phyloP scores from a whole-genome alignment of 2,329 filamentous ascomycete genomes.

The Cadophora gregata region DNA sequence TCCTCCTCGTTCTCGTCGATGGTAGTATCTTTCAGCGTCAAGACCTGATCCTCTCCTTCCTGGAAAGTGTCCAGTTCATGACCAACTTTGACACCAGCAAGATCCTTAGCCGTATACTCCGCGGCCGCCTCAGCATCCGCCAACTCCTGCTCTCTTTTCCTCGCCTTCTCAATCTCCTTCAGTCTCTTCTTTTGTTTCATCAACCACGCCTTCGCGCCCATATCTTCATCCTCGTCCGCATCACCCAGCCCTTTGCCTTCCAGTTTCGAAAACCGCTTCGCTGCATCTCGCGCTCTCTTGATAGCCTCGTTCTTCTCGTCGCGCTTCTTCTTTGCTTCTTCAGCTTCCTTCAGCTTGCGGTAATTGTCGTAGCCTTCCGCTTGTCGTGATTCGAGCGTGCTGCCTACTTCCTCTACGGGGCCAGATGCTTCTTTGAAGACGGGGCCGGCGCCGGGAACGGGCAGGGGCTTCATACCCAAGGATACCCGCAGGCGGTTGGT shows the following conservation, averaged over 20 bases:
- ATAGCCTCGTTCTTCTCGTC: conserved; percentile 83
- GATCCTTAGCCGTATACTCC: conserved; percentile 84
- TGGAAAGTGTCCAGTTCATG: conserved; percentile 85
- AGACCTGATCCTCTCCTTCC: conserved; percentile 83
- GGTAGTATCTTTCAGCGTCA: conserved; percentile 92
- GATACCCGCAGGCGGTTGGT: conserved; percentile 90
- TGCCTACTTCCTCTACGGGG: conserved; percentile 70
- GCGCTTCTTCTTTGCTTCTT: conserved; percentile 77
- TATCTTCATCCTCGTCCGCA: conserved; percentile 64
- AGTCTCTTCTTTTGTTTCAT: conserved; percentile 90
- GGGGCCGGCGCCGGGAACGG: conserved; percentile 75
- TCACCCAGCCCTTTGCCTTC: conserved; percentile 88
- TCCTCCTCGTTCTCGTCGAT: conserved; percentile 85
- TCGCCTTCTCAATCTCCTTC: conserved; percentile 83
- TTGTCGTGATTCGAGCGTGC: conserved; percentile 83
- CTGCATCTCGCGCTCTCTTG: conserved; percentile 85
- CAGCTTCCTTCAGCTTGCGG: conserved; percentile 68
- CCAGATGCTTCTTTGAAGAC: conserved; percentile 56
- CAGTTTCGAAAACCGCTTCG: conserved; percentile 75
- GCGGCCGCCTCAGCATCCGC: conserved; percentile 75
- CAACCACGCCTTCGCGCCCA: conserved; percentile 87
- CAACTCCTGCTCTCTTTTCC: conserved; percentile 75
- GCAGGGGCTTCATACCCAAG: conserved; percentile 88
- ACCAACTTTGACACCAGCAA: conserved; percentile 89
- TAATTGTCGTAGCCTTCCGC: conserved; percentile 78